Evolutionary conservation across 345 rosid species (phyloP).

Genomic region (Ricinus communis): DNA sequence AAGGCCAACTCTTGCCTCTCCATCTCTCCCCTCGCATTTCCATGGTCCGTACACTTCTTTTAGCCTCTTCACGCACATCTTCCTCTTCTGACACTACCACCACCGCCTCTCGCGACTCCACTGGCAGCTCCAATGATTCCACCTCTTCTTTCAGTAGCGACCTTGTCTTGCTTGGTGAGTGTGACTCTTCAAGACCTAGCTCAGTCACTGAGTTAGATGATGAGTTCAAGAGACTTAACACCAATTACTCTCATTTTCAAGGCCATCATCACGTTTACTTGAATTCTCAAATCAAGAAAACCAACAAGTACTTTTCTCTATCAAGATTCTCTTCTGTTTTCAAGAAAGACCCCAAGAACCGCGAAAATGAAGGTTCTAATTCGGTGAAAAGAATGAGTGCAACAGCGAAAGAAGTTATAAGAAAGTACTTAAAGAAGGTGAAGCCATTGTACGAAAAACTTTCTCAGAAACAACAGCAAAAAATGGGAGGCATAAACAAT

Average conservation of each 20-base stretch:
- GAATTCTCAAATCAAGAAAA: constrained; percentile 39
- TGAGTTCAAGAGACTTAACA: constrained; percentile 42
- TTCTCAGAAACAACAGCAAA: constrained; percentile 63
- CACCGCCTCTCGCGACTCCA: constrained; percentile 83
- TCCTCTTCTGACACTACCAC: constrained; percentile 63
- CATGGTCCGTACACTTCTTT: constrained; percentile 80
- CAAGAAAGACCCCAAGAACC: constrained; percentile 59
- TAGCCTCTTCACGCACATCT: constrained; percentile 71
- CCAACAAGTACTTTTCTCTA: constrained; percentile 58
- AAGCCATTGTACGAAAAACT: constrained; percentile 90
- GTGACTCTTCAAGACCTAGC: constrained; percentile 84
- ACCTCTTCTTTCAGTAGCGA: constrained; percentile 53
- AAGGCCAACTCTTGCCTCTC: constrained; percentile 93
- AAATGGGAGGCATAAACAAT: constrained; percentile 18
- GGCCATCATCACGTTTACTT: background rate
- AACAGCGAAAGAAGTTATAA: constrained; percentile 74
- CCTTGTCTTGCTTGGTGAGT: constrained; percentile 44
- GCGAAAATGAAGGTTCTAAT: constrained; percentile 19
- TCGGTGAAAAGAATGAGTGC: constrained; percentile 73
- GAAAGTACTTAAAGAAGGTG: constrained; percentile 85
- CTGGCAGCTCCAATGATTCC: constrained; percentile 70
- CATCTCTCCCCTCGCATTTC: constrained; percentile 92
- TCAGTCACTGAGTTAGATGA: constrained; percentile 70
- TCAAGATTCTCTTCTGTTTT: constrained; percentile 85
- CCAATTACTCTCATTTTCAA: constrained; percentile 2